These are phyloP conservation scores for Ceratobasidium sp. DNA, from an alignment of 1,284 basidiomycete species.

Conservation along the genomic window DNA sequence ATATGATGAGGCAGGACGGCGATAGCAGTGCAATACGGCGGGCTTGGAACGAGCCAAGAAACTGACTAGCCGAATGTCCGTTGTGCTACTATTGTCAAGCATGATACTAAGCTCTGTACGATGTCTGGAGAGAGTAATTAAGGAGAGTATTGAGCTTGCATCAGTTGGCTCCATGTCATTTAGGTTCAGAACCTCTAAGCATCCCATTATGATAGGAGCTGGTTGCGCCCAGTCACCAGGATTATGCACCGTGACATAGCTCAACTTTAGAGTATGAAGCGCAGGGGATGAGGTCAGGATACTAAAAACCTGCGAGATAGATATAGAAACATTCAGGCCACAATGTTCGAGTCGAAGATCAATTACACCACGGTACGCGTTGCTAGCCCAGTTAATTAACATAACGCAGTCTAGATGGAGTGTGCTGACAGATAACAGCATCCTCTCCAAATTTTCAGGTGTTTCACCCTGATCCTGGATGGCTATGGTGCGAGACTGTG, in stretches of 20 bases:
- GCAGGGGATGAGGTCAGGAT: too few relatives aligned
- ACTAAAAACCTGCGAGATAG: too few relatives aligned
- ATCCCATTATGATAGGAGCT: neutral
- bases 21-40: too few relatives aligned
- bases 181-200: neutral
- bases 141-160: neutral
- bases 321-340: neutral
- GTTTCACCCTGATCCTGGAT: neutral
- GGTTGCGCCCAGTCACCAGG: neutral
- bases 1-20: too few relatives aligned
- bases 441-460: neutral
- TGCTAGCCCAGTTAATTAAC: conserved; percentile 1
- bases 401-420: neutral
- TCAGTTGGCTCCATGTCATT: neutral
- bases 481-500: neutral
- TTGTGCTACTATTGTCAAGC: too few relatives aligned
- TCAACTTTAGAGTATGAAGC: neutral
- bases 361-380: neutral
- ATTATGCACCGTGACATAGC: too few relatives aligned
- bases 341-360: neutral
- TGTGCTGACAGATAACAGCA: neutral
- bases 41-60: too few relatives aligned
- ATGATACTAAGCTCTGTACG: too few relatives aligned
- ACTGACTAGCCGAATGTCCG: too few relatives aligned
- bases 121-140: too few relatives aligned